phyloP scores from a whole-genome alignment of 2,329 filamentous ascomycete genomes.

The Beauveria asiatica region DNA sequence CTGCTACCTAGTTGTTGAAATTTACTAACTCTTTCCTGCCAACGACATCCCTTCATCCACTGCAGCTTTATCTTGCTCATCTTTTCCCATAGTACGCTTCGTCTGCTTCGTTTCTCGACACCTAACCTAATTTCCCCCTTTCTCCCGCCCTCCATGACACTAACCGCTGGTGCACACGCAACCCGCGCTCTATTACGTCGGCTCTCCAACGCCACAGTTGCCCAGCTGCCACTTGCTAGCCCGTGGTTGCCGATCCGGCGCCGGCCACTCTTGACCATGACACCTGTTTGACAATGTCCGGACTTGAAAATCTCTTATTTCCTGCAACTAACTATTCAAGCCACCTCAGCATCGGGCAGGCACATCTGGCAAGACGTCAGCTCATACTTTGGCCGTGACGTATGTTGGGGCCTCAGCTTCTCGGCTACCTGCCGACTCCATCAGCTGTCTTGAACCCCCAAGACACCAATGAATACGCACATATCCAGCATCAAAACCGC shows the following conservation, averaged over 20 bases:
- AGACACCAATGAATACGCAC: not conserved
- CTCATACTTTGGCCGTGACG: not conserved
- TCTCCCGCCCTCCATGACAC: not conserved
- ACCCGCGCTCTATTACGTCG: not conserved
- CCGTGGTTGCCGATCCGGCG: conserved; percentile 5
- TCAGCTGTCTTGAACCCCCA: not conserved
- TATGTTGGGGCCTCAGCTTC: not conserved
- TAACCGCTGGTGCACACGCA: not conserved
- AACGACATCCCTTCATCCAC: not conserved
- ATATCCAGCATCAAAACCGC: not conserved
- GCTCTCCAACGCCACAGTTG: conserved; percentile 1
- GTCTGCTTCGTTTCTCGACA: not conserved
- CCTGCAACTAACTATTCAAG: not conserved
- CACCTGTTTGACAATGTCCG: not conserved
- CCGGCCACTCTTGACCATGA: not conserved
- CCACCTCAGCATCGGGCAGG: not conserved
- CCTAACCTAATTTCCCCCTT: not conserved
- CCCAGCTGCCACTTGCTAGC: not conserved
- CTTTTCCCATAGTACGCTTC: not conserved
- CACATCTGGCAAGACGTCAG: not conserved
- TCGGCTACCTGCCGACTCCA: not conserved
- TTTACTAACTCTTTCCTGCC: not conserved
- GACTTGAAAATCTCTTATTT: not conserved
- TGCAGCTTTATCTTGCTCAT: no score
- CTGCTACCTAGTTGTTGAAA: no score